Percentiles rank a stretch among this genome's conserved stretches.
phyloP scores from a whole-genome alignment of 176 grass and related monocot species.

The Eleusine indica region DNA sequence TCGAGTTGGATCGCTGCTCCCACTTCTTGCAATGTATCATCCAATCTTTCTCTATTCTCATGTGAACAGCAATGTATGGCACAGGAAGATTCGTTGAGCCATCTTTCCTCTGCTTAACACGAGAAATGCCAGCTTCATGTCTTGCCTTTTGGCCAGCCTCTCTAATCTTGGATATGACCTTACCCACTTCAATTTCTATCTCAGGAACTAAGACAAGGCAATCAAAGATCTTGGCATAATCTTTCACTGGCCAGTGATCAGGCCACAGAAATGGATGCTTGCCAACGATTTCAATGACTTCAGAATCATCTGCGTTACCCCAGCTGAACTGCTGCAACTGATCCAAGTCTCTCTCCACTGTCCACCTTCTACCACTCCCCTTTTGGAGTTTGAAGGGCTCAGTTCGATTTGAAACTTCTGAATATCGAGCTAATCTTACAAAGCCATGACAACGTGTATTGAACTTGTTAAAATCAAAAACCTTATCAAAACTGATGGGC shows the following conservation, averaged over 20 bases:
- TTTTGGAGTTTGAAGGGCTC: conserved; percentile 70
- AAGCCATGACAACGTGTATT: conserved; percentile 74
- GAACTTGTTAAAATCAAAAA: conserved; percentile 91
- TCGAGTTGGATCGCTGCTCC: conserved; percentile 68
- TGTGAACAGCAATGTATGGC: conserved; percentile 90
- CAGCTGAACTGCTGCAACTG: conserved; percentile 65
- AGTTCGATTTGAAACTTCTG: conserved; percentile 67
- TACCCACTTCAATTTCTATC: conserved; percentile 81
- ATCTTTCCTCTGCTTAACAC: conserved; percentile 42
- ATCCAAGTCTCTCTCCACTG: conserved; percentile 82
- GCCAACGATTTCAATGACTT: conserved; percentile 75
- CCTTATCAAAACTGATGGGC: conserved; percentile 79
- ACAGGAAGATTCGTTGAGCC: conserved; percentile 13
- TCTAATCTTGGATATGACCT: conserved; percentile 91
- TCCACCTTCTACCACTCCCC: conserved; percentile 94
- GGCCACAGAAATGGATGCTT: conserved; percentile 97
- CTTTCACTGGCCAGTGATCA: conserved; percentile 88
- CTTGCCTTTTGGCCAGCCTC: conserved; percentile 57
- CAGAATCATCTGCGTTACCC: conserved; percentile 49
- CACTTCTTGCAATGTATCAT: conserved; percentile 99
- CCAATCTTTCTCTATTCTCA: conserved; percentile 99
- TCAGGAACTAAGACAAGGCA: conserved; percentile 77
- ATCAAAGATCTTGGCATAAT: conserved; percentile 82
- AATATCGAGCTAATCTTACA: conserved; percentile 79
- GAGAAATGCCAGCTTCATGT: conserved; percentile 47